Percentiles rank a stretch among this genome's conserved stretches.
Evolutionary conservation across 2,329 filamentous ascomycete species (phyloP).

Genomic region (Apiospora marii): DNA sequence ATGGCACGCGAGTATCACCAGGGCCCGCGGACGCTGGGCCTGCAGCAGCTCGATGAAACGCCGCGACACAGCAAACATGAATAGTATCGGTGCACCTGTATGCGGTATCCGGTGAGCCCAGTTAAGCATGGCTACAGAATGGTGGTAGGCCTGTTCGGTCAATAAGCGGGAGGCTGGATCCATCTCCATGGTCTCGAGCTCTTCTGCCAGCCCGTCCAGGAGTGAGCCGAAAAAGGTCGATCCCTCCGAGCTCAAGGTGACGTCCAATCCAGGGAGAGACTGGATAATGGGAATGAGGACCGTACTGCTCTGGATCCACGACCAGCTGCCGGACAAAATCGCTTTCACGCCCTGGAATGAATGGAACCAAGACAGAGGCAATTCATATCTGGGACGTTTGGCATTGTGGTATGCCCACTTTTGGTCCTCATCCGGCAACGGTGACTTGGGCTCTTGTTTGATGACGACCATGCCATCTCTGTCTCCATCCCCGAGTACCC

Average conservation of each 20-base stretch:
- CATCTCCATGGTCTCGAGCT: conserved; percentile 49
- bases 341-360: conserved; percentile 73
- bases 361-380: conserved; percentile 71
- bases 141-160: conserved; percentile 66
- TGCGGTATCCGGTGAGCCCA: conserved; percentile 68
- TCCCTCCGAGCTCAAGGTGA: conserved; percentile 62
- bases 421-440: conserved; percentile 1
- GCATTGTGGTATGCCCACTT: conserved; percentile 38
- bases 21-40: conserved; percentile 64
- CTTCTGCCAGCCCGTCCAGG: conserved; percentile 64
- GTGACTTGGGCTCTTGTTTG: not conserved
- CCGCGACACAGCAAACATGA: conserved; percentile 70
- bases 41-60: conserved; percentile 68
- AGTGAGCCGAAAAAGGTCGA: conserved; percentile 68
- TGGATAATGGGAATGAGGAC: conserved; percentile 69
- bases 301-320: conserved; percentile 65
- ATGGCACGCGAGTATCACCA: conserved; percentile 71
- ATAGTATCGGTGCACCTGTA: conserved; percentile 65
- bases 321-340: conserved; percentile 69
- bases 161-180: conserved; percentile 33
- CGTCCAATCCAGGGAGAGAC: conserved; percentile 66
- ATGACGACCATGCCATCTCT: conserved; percentile 39
- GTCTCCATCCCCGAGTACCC: conserved; percentile 68
- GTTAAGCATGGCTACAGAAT: conserved; percentile 71
- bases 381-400: conserved; percentile 54